phyloP scores from a whole-genome alignment of 495 filamentous ascomycete species.

The Venustampulla echinocandica region DNA sequence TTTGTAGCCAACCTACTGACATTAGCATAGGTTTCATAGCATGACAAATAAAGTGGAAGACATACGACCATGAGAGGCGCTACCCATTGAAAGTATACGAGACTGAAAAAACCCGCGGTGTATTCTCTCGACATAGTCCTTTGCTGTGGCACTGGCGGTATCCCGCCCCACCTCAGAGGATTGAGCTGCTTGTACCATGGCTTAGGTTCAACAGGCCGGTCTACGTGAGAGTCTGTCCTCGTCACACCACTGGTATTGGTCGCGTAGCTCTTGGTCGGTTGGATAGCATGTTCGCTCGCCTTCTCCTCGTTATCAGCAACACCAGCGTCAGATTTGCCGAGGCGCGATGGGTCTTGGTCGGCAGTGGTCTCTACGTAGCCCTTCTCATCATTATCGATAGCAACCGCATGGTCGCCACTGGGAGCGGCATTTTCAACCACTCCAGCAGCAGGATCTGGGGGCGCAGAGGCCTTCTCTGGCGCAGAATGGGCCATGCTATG shows the following conservation, averaged over 20 bases:
- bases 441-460: not conserved
- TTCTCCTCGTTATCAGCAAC: not conserved
- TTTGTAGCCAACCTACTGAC: constrained; percentile 61
- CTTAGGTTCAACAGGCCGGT: constrained; percentile 27
- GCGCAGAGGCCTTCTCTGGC: not conserved
- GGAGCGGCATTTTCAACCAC: not conserved
- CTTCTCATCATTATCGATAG: not conserved
- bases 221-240: constrained; percentile 14
- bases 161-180: constrained; percentile 50
- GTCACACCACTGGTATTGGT: constrained; percentile 20
- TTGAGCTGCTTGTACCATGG: constrained; percentile 55
- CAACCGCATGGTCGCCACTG: not conserved
- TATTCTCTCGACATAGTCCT: constrained; percentile 47
- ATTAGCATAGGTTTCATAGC: constrained; percentile 9
- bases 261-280: constrained; percentile 18
- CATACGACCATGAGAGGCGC: constrained; percentile 56
- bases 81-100: constrained; percentile 60
- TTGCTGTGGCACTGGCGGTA: constrained; percentile 52
- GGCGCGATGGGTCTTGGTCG: not conserved
- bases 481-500: not conserved
- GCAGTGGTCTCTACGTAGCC: not conserved
- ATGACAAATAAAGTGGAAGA: constrained; percentile 10
- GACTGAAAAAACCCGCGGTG: constrained; percentile 49
- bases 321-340: too few species aligned
- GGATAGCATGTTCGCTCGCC: constrained; percentile 3